Evolutionary conservation across 1,139 yeast genomes (phyloP).

Genomic region (Scheffersomyces segobiensis): DNA sequence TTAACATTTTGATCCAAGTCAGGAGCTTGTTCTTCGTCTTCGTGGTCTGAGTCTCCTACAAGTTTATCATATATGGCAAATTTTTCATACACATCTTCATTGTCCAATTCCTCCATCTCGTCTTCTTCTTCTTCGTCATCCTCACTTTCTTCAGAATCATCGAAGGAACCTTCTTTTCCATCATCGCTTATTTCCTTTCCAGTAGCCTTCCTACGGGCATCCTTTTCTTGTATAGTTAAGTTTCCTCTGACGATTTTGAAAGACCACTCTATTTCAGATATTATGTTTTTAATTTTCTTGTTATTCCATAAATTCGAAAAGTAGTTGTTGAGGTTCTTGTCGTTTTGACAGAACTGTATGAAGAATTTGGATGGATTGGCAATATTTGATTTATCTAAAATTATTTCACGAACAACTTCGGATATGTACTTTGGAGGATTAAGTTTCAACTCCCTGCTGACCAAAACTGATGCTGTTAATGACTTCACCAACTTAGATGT

Average conservation of each 20-base stretch:
- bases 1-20: slow-evolving; percentile 43
- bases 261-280: slow-evolving; percentile 55
- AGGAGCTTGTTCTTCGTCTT: slow-evolving; percentile 33
- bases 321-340: slow-evolving; percentile 41
- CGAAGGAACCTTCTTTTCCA: slow-evolving; percentile 9
- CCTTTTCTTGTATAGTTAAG: slow-evolving; percentile 47
- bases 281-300: slow-evolving; percentile 46
- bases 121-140: slow-evolving; percentile 14
- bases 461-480: slow-evolving; percentile 23
- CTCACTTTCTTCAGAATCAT: slow-evolving; percentile 5
- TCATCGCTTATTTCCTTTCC: slow-evolving; percentile 21
- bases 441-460: slow-evolving; percentile 24
- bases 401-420: slow-evolving; percentile 19
- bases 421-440: slow-evolving; percentile 37
- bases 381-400: slow-evolving; percentile 27
- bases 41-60: slow-evolving; percentile 59
- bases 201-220: slow-evolving; percentile 25
- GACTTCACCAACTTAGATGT: slow-evolving; percentile 35
- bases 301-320: slow-evolving; percentile 63
- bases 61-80: slow-evolving; percentile 52
- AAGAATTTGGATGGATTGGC: slow-evolving; percentile 53
- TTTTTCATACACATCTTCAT: slow-evolving; percentile 27
- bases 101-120: slow-evolving; percentile 19
- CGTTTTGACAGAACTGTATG: slow-evolving; percentile 43
- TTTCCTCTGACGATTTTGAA: slow-evolving; percentile 63